Percentiles rank a stretch among this genome's conserved stretches.
phyloP scores from a whole-genome alignment of 805 yeast genomes.

The Yamadazyma sp. region DNA sequence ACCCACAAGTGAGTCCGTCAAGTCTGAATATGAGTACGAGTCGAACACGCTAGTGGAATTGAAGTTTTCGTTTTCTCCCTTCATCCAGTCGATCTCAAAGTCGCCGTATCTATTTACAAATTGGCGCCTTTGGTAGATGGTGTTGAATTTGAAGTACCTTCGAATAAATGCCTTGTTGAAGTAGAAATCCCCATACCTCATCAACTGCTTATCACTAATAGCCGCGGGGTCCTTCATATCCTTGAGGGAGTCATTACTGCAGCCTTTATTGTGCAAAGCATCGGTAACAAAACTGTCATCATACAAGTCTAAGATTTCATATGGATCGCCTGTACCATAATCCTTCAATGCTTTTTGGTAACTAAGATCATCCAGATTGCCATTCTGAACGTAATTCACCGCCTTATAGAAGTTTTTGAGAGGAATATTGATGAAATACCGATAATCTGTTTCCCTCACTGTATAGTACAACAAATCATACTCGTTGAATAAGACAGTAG shows the following conservation, averaged over 20 bases:
- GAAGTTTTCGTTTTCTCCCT: conserved; percentile 17
- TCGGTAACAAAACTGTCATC: conserved; percentile 20
- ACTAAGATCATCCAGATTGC: conserved; percentile 18
- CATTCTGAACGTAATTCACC: conserved; percentile 37
- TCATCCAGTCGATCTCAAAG: conserved; percentile 31
- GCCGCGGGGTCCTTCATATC: conserved; percentile 6
- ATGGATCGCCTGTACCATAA: conserved; percentile 32
- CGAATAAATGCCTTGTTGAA: conserved; percentile 31
- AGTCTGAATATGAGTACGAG: conserved; percentile 11
- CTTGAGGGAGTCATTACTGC: conserved; percentile 5
- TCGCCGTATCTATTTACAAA: conserved; percentile 43
- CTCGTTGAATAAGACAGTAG: conserved; percentile 41
- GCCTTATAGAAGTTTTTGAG: conserved; percentile 49
- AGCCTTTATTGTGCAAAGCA: conserved; percentile 12
- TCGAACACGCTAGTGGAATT: conserved; percentile 13
- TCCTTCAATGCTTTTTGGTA: conserved; percentile 15
- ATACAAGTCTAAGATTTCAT: conserved; percentile 20
- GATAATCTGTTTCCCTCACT: conserved; percentile 40
- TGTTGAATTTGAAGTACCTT: conserved; percentile 39
- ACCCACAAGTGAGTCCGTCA: conserved; percentile 8
- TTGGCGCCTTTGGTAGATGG: conserved; percentile 42
- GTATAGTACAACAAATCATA: conserved; percentile 44
- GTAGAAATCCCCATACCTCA: conserved; percentile 35
- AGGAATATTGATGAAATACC: conserved; percentile 45
- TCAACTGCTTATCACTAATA: conserved; percentile 19